Evolutionary conservation across 2,329 filamentous ascomycete species (phyloP), one percentile per base, ranked within the genome.

Genomic region (Emergomyces pasteurianus): DNA sequence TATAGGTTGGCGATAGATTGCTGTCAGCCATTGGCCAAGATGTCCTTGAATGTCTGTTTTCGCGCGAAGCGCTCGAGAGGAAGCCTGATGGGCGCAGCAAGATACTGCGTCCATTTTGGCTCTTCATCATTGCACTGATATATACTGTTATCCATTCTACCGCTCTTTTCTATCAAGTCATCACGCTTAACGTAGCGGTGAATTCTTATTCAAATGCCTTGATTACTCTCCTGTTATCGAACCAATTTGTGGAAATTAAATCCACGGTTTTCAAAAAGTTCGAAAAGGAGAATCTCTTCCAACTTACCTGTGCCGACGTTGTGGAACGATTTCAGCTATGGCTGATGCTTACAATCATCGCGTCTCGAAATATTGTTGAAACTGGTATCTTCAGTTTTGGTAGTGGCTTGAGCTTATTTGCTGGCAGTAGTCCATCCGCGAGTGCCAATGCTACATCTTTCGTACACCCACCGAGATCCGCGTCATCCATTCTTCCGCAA

Each of bases 201-300:
- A 99, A 99, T 74, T 96, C 92, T 0, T 99, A 99, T 74, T 96
- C 92, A 0, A 99, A 99, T 70, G 92, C 94, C 0, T 79, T 99
- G 4, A 80, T 99, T 40, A 96, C 94, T 0, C 82, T 99, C 0
- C 80, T 99, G 1, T 84, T 99, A 71, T 96, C 92, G 7, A 99
- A 97, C 70, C 95, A 99, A 71, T 99, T 99, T 69, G 94, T 99
- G 50, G 94, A 99, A 76, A 96, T 99, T 79, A 99, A 99, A 71
- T 90, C 90, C 63, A 95, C 92, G 0, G 95, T 99, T 0, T 99
- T 99, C 80, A 97, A 99, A 78, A 94, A 92, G 63, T 95, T 97
- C 65, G 94, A 99, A 69, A 97, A 96, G 73, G 94, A 99, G 71
- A 97, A 96, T 66, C 79, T 96, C 0, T 99, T 99, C 71, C 94